Evolutionary conservation across 768 basidiomycete genomes (phyloP), one percentile per base, ranked within the genome.

Genomic region (Tricholoma terreum): DNA sequence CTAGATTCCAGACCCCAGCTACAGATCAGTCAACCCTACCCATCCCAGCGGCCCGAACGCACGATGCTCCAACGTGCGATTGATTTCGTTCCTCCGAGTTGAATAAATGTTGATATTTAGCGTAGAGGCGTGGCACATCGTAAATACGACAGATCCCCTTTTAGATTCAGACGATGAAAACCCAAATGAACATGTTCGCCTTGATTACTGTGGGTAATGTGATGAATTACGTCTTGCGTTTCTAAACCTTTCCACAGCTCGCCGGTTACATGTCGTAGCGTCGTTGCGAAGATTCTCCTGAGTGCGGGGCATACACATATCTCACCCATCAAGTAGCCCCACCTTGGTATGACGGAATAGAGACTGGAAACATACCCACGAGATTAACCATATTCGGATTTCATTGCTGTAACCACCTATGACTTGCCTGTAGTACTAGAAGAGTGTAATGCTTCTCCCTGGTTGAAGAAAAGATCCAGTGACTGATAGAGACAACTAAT

Each of bases 91-190:
- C 45, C 40, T 50, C 36, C 46, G n/a, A 36, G 42, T 27, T 21
- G 48, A 53, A 57, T 56, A 27, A 57, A 45, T 56, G 48, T 59
- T 52, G 40, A 45, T 52, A 22, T 51, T 59, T 46, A 54, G 57
- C 45, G 19, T 72, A 92, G 90, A 91, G 57, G 88, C 89, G 6
- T 91, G 87, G 88, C 83, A 86, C 63, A 72, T 82, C 31, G 78
- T 84, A 27, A 78, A 77, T 36, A 81, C 79, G 24, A 77, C 78
- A 34, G 88, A 91, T 65, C 86, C 89, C 14, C 73, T 90, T 14
- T 74, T 72, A 11, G 87, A 89, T 71, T 90, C 89, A 11, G 89
- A 91, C 61, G 86, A 87, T 36, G 90, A 64, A 27, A 52, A 77
- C 55, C 74, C 77, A 54, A 86, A 90, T 57, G 84, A 88, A 56